A percentile compares a stretch with the other conserved stretches of the same genome.
Conservation (phyloP, 352 stramenopile genomes). For the Pythium aquatile region DNA sequence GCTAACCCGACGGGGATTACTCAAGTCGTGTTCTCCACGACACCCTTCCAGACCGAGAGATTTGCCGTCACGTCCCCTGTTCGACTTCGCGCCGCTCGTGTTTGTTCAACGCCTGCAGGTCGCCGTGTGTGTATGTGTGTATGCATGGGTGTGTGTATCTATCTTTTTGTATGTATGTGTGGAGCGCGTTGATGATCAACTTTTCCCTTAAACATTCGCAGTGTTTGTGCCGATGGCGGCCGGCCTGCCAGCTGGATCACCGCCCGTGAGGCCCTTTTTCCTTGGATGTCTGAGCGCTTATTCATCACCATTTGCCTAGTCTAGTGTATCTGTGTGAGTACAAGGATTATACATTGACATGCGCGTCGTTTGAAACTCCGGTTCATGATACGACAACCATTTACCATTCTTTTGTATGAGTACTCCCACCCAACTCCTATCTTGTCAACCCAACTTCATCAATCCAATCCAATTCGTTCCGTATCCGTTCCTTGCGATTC, state of each 20-base stretch:
- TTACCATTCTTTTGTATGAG: conserved; percentile 39
- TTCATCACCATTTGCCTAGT: conserved; percentile 2
- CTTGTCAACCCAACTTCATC: not conserved
- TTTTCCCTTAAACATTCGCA: conserved; percentile 87
- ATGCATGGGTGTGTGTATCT: conserved; percentile 11
- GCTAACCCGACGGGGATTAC: conserved; percentile 91
- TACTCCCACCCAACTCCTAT: conserved; percentile 17
- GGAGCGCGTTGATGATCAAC: conserved; percentile 73
- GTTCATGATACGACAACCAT: conserved; percentile 36
- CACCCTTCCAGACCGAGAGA: conserved; percentile 45
- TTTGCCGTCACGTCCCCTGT: conserved; percentile 8
- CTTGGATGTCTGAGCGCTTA: conserved; percentile 51
- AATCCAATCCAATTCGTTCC: not conserved
- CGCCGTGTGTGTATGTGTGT: not conserved
- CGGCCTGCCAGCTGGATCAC: conserved; percentile 50
- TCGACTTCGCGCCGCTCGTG: conserved; percentile 11
- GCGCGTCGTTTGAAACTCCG: conserved; percentile 34
- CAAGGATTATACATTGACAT: conserved; percentile 35
- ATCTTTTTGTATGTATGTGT: conserved; percentile 10
- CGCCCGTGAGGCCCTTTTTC: conserved; percentile 61
- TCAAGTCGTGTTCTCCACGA: conserved; percentile 92
- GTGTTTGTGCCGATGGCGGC: conserved; percentile 76
- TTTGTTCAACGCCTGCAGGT: conserved; percentile 42
- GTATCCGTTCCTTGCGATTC: not conserved
- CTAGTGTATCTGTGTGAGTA: conserved; percentile 15